Base-by-base conservation (phyloP, 495 filamentous ascomycete genomes). In the Copromyces sp. region DNA sequence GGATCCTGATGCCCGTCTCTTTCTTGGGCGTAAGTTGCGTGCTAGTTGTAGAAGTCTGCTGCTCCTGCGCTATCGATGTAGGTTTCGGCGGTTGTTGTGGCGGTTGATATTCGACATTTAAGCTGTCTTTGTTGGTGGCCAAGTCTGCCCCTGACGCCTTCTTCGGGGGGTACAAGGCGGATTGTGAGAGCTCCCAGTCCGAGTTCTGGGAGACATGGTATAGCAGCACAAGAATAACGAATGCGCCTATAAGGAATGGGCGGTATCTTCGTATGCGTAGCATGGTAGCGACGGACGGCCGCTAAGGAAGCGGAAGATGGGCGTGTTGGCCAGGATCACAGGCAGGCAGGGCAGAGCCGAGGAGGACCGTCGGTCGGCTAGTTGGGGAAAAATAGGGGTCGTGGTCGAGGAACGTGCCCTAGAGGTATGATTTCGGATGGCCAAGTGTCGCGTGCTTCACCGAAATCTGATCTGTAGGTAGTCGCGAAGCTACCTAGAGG, bases 201-300 rank as follows among this genome's bases (percentile, higher is more conserved):
- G 79, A 86, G 72, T 81, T 87, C 77, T 77, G 80, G 74, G 78
- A 83, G 69, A 92, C 90, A 78, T 93, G 88, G 75, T 93, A 87
- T 29, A 95, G 80, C 17, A 89, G 82, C 59, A 94, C 81, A 39
- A 90, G 80, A 69, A 90, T 81, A 68, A 92, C 79, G 69, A 89
- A 85, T 68, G 92, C 89, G 78, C 92, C 90, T 75, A 92, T 81
- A 68, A 94, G 78, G 73, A 93, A 90, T 68, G 90, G 84, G 70
- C 93, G 90, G 77, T 93, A 95, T 81, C 93, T 87, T 69, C 93
- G 90, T 74, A 92, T 80, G 45, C 92, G 91, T 72, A 92, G 83
- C 93, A 95, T 94, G 68, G 75, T 82, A 79, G 70, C 32, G 32
- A 32, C n/a, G 68, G 32, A 20, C 16, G 59, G 35, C 61, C 38